phyloP scores from a whole-genome alignment of 2,329 filamentous ascomycete species.

The Xylaria polymorpha region DNA sequence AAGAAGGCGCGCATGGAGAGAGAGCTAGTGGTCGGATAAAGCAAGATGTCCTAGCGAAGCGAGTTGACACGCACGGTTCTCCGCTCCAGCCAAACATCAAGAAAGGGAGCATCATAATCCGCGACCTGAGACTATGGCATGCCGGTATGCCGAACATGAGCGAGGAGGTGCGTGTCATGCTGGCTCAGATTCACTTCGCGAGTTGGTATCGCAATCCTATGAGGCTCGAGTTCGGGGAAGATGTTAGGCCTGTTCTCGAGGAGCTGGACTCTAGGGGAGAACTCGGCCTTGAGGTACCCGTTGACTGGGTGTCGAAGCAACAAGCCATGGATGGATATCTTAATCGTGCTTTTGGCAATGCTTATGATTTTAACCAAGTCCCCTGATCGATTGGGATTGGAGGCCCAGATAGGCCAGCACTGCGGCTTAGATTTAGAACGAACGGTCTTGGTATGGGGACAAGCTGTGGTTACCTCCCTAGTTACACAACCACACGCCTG shows the following conservation, averaged over 20 bases:
- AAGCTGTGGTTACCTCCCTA: not conserved
- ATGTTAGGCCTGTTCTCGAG: slow-evolving; percentile 60
- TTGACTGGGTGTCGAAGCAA: slow-evolving; percentile 59
- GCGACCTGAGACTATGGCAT: slow-evolving; percentile 72
- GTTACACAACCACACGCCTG: not conserved
- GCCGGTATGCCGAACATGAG: slow-evolving; percentile 70
- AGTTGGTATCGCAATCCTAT: slow-evolving; percentile 68
- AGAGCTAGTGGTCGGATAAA: slow-evolving; percentile 64
- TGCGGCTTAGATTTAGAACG: not conserved
- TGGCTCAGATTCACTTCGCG: slow-evolving; percentile 70
- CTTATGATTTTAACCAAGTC: slow-evolving; percentile 69
- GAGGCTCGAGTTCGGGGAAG: slow-evolving; percentile 64
- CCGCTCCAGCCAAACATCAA: slow-evolving; percentile 63
- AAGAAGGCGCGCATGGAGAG: slow-evolving; percentile 63
- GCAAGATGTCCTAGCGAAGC: slow-evolving; percentile 54
- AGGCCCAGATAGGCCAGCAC: not conserved
- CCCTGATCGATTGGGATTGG: slow-evolving; percentile 25
- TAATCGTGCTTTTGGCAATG: slow-evolving; percentile 69
- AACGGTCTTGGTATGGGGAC: too few relatives aligned
- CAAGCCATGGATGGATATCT: slow-evolving; percentile 61
- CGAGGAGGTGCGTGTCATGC: slow-evolving; percentile 64
- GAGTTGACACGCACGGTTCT: slow-evolving; percentile 51
- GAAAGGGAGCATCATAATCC: slow-evolving; percentile 67
- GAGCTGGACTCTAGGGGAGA: slow-evolving; percentile 46
- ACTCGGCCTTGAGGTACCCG: slow-evolving; percentile 60